These are phyloP conservation scores for Apiospora malaysiana DNA, from an alignment of 2,329 filamentous ascomycete genomes.

Conservation along the genomic window DNA sequence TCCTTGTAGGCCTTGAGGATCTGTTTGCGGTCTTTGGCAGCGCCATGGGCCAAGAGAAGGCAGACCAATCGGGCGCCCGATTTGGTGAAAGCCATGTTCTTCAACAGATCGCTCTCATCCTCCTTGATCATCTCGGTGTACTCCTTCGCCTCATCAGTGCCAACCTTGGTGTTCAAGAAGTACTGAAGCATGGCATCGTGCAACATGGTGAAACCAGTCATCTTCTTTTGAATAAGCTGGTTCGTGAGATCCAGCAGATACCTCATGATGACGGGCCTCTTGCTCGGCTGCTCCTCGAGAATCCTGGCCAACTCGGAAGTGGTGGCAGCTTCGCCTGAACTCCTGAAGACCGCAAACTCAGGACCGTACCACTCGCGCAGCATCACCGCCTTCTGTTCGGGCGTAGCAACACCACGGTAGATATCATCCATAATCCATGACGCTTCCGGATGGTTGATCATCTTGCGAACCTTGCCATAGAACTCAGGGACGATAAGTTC, in stretches of 20 bases:
- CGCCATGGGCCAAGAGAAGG: slow-evolving; percentile 81
- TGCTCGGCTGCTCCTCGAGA: slow-evolving; percentile 78
- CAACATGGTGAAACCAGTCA: slow-evolving; percentile 95
- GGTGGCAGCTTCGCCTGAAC: slow-evolving; percentile 55
- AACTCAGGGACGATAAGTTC: slow-evolving; percentile 93
- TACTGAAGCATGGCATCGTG: slow-evolving; percentile 99
- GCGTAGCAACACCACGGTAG: slow-evolving; percentile 86
- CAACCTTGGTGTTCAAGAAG: slow-evolving; percentile 78
- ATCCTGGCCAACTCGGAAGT: slow-evolving; percentile 76
- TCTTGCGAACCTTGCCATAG: slow-evolving; percentile 87
- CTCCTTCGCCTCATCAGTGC: slow-evolving; percentile 81
- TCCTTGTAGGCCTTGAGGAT: slow-evolving; percentile 91
- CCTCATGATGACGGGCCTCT: slow-evolving; percentile 85
- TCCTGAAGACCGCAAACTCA: slow-evolving; percentile 84
- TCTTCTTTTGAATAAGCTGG: slow-evolving; percentile 91
- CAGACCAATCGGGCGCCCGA: slow-evolving; percentile 84
- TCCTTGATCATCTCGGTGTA: slow-evolving; percentile 91
- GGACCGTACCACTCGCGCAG: slow-evolving; percentile 96
- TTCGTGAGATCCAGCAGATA: slow-evolving; percentile 88
- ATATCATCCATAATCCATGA: slow-evolving; percentile 98
- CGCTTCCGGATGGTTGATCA: slow-evolving; percentile 95
- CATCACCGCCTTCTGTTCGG: slow-evolving; percentile 82
- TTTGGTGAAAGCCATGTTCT: slow-evolving; percentile 95
- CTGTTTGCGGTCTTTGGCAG: slow-evolving; percentile 90
- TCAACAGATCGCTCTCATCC: slow-evolving; percentile 87